Base-by-base conservation (phyloP, 2,329 filamentous ascomycete genomes). In the Aureobasidium sp. region DNA sequence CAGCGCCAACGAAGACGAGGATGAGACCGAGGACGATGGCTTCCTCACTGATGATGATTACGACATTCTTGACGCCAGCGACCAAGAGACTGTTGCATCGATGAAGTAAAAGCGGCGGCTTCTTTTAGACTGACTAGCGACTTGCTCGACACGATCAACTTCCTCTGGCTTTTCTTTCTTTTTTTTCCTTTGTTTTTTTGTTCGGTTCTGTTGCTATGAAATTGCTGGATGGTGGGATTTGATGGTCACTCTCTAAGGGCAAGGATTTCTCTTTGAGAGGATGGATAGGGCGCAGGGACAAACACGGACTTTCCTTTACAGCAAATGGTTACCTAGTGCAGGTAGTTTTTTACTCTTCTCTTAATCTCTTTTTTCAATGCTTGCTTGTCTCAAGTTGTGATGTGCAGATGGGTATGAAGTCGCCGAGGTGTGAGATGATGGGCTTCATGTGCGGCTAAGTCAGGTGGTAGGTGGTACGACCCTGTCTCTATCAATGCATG, bases 11-110 rank as follows among this genome's bases (percentile, higher is more conserved):
- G 84, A 85, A n/a, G 30, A 47, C 13, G 86, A 87, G 50, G 85
- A 82, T 79, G 76, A 75, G n/a, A 78, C 79, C 41, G 81, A 84
- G 27, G 78, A 81, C n/a, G 85, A 89, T 63, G 89, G 87, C 13
- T 97, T 96, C 80, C 77, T 96, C 80, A 97, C 94, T 0, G 94
- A 99, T 66, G 94, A 97, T 74, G 94, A 99, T 77, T 99, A 97
- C 74, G 94, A 99, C 70, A 92, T 97, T 66, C 85, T 97, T 49
- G 91, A 97, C 77, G 93, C 91, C 47, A 96, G 90, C 63, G 93
- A 97, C 67, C 90, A 96, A 74, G 93, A 97, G 68, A 74, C 72
- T 48, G 67, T 73, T 45, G 68, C 69, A 27, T 63, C 61, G n/a
- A 59, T 54, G 59, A 54, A 61, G 58, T 59, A 59, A 48, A 42